Base-by-base conservation (phyloP, 176 grass and related monocot genomes). In the Oryza brachyantha region DNA sequence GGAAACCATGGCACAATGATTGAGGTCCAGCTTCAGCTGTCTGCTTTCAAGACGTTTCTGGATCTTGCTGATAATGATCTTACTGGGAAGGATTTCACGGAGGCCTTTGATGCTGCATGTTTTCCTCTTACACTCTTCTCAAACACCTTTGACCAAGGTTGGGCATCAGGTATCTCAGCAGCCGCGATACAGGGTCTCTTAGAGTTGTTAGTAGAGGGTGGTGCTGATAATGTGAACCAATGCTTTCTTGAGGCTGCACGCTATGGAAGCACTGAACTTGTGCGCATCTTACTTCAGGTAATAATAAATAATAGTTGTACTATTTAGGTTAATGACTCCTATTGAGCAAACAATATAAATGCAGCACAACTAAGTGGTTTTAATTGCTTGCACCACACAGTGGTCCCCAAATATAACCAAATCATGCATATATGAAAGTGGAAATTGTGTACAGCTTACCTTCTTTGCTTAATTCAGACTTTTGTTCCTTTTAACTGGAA, bases 151-250 rank as follows among this genome's bases (percentile, higher is more conserved):
- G 92, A 94, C 46, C 83, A 82, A 82, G 95, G 89, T 36, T 98
- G 95, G 96, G 88, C 88, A 46, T 91, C 87, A 65, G 92, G 92
- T 34, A 88, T 88, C 46, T 93, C 87, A 3, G 90, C 90, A 72
- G 65, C 81, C 66, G 90, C 88, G 46, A 81, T 99, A 83, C 90
- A 95, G 63, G 92, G 92, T 10, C 83, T 99, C 22, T 84, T 99
- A 57, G 96, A 93, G 39, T 79, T 99, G 81, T 85, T 99, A 72
- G 96, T 99, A 58, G 96, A 99, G 82, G 96, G 92, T 7, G 96
- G 96, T 7, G 96, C 96, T 43, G 96, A 99, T 61, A 99, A 99
- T 87, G 96, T 99, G 62, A 99, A 95, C 81, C 90, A 95, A 83
- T 99, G 96, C 80, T 95, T 99, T 88, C 89, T 99, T 78, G 96